Base-by-base conservation (phyloP, 2,329 filamentous ascomycete genomes). In the Penicillium sp. region DNA sequence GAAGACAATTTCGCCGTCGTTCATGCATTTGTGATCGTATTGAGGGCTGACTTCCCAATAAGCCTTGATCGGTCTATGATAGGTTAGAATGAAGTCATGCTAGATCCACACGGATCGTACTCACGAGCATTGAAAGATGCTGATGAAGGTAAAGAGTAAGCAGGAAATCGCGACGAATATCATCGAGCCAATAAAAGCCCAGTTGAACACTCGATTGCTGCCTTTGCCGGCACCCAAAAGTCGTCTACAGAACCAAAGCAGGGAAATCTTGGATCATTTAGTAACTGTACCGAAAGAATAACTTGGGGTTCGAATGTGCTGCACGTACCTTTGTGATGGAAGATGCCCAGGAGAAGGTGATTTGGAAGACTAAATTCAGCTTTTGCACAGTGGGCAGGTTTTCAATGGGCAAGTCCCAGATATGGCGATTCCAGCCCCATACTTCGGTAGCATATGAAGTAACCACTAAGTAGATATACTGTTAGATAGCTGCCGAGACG, bases 61-160 rank as follows among this genome's bases (percentile, higher is more conserved):
- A 27, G 70, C 70, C 26, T 62, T 60, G 34, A 72, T 54, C 3
- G 70, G 70, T 13, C 67, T 72, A 30, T 15, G 21, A 27, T 18
- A 24, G 33, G 24, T 62, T 43, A 61, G 56, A 4, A 42, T 26
- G 10, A 15, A 15, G 15, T n/a, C 4, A 13, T 37, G 8, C 34
- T 12, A 1, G 7, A 23, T 7, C 13, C 18, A n/a, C 2, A 20
- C 7, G 5, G 7, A n/a, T 18, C n/a, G 4, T 12, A 70, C 71
- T 59, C 56, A 75, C 73, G 55, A 58, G 67, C 74, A 77, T 46
- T 74, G 72, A 46, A 76, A 72, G 33, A 75, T 60, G 18, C 69
- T 68, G 21, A 69, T 42, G 10, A 69, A 48, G 5, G 66, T 53
- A 52, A 75, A 76, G 5, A 65, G 29, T 1, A 62, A n/a, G 27